These are phyloP conservation scores for Talaromyces sp. DNA, from an alignment of 2,329 filamentous ascomycete species.

Conservation along the genomic window DNA sequence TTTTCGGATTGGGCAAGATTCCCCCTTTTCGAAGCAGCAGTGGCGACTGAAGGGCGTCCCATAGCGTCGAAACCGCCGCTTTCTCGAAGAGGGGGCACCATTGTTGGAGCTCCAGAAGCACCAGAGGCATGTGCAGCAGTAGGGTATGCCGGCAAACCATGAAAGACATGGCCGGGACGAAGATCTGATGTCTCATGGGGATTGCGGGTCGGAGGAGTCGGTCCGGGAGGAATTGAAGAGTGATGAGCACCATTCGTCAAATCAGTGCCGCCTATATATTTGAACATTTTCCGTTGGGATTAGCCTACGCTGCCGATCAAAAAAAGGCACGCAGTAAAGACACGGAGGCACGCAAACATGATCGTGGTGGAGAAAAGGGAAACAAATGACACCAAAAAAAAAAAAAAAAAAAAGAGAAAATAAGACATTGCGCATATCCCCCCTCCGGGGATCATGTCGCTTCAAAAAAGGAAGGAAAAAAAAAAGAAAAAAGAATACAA, in stretches of 20 bases:
- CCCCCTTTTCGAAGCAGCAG: slow-evolving; percentile 23
- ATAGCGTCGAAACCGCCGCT: slow-evolving; percentile 47
- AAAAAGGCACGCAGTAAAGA: slow-evolving; percentile 3
- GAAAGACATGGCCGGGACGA: slow-evolving; percentile 70
- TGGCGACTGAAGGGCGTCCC: slow-evolving; percentile 27
- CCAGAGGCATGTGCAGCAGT: slow-evolving; percentile 48
- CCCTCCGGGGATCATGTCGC: background rate
- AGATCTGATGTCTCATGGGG: slow-evolving; percentile 59
- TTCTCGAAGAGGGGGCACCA: slow-evolving; percentile 59
- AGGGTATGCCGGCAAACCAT: slow-evolving; percentile 64
- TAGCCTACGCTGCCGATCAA: slow-evolving; percentile 39
- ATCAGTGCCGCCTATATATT: slow-evolving; percentile 34
- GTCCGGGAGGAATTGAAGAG: slow-evolving; percentile 52
- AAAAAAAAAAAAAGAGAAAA: slow-evolving; percentile 17
- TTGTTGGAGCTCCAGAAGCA: slow-evolving; percentile 52
- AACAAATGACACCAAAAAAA: slow-evolving; percentile 11
- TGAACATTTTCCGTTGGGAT: slow-evolving; percentile 23
- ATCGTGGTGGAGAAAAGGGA: slow-evolving; percentile 1
- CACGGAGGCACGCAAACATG: background rate
- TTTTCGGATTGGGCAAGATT: slow-evolving; percentile 18
- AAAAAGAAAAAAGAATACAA: slow-evolving; percentile 16
- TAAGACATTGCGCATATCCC: background rate
- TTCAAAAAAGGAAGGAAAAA: background rate
- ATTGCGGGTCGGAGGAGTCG: slow-evolving; percentile 35
- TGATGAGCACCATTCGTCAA: slow-evolving; percentile 50